Base-by-base conservation (phyloP, 2,329 filamentous ascomycete species). In the Colletotrichum echinochloae region DNA sequence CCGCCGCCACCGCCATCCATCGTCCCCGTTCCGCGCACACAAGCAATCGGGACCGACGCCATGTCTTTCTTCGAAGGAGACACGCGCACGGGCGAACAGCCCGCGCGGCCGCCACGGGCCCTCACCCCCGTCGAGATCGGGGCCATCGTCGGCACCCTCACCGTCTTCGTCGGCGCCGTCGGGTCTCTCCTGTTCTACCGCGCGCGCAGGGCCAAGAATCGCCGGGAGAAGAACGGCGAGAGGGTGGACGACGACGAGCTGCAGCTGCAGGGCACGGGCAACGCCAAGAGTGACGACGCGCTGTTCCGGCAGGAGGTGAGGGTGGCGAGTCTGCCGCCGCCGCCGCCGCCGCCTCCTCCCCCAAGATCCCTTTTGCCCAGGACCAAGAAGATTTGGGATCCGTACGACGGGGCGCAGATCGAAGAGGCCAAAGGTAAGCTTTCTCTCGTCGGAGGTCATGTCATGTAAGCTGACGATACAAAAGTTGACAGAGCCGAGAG, bases 91-190 rank as follows among this genome's bases (percentile, higher is more conserved):
- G 59, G 71, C 49, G 55, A 73, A 44, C 57, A 59, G 26, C 57
- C 72, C 7, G 63, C 71, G 9, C 60, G 62, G 33, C 59, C 72
- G 33, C 60, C 66, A 7, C 61, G 67, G 23, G 66, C 60, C 52
- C 76, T 77, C 66, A 76, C 72, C 9, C 60, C 73, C 26, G 60
- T 75, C 35, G 78, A 79, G 60, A 75, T 78, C 39, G 78, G 74
- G 4, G 70, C 77, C 61, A 74, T 79, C n/a, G 71, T 74, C 30
- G 76, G 70, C 28, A 72, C 73, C 16, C 71, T 76, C 39, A 14
- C 73, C 46, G 73, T 74, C 60, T 76, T 78, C 57, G 37, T 74
- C 44, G 30, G 74, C 6, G 61, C 75, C 52, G 65, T 79, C 8
- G 64, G 65, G 20, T 66, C 72, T 18, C 66, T 78, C 60, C 76